Evolutionary conservation across 208 protist species (phyloP), one percentile per base, ranked within the genome.

Genomic region (Strigomonas galati): DNA sequence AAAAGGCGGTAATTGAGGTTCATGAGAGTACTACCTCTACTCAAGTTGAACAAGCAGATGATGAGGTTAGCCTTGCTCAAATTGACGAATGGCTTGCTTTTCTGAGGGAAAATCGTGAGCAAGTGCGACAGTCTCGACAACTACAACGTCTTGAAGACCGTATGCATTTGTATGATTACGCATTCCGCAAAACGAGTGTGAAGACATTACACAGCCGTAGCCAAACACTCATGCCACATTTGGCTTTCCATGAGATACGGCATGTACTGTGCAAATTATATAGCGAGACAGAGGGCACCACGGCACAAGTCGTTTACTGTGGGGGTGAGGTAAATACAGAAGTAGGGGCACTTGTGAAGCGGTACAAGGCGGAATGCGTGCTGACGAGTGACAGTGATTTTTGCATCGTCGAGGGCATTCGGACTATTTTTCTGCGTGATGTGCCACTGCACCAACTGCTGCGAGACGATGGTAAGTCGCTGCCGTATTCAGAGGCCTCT

Each of bases 321-420:
- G 19, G 56, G 24, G 68, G 68, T 23, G 68, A 73, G 62, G 68
- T 73, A 28, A 61, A 73, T 31, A 44, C 54, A 7, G 43, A 67
- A 23, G 67, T 73, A 31, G 52, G 40, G 23, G 26, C 27, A 44
- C 62, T 67, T 17, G 44, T 63, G 53, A 14, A 27, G 21, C 43
- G 56, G 28, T 64, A 60, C 31, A 27, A 68, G 12, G 46, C 69
- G 21, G 26, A 40, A 21, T 62, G 57, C 12, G 57, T 68, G 9
- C 40, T 74, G 2, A 65, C 69, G 5, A 31, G 30, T 35, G 69
- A 74, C 31, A 53, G 53, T 9, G 69, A 74, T 62, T 65, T 74
- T 31, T 46, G 61, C 62, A 63, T 74, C 57, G 57, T 58, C 1
- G 44, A 63, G 12, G 69, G 69, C 44, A 51, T 67, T n/a, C 31